A percentile compares a stretch with the other conserved stretches of the same genome.
These are phyloP conservation scores for Raffaelea ambrosiae DNA, from an alignment of 2,329 filamentous ascomycete genomes.

Conservation along the genomic window DNA sequence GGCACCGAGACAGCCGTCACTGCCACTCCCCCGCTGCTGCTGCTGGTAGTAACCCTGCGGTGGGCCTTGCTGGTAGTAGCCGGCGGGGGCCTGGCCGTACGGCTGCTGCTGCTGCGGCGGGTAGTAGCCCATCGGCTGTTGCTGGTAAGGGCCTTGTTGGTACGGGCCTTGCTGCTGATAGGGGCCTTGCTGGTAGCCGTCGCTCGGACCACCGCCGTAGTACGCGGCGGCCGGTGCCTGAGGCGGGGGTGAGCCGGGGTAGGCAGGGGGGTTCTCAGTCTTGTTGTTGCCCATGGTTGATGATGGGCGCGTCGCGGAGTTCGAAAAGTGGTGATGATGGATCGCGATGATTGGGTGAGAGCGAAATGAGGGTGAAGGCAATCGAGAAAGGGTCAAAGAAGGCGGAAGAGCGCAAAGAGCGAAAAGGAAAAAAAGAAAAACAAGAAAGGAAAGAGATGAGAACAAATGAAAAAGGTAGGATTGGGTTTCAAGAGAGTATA, in stretches of 20 bases:
- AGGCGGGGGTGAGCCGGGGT: slow-evolving; percentile 25
- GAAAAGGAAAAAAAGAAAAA: not conserved
- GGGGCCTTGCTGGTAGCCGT: slow-evolving; percentile 18
- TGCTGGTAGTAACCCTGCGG: slow-evolving; percentile 22
- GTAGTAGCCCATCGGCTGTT: slow-evolving; percentile 35
- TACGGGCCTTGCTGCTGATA: slow-evolving; percentile 30
- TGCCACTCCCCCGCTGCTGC: slow-evolving; percentile 11
- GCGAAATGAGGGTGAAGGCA: not conserved
- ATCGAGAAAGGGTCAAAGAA: not conserved
- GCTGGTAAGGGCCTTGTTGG: slow-evolving; percentile 28
- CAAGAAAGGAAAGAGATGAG: not conserved
- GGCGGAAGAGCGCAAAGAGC: not conserved
- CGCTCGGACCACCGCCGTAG: slow-evolving; percentile 6
- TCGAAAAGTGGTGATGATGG: not conserved
- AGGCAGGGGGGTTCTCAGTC: slow-evolving; percentile 38
- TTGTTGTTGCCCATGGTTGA: slow-evolving; percentile 21
- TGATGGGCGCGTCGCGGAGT: slow-evolving; percentile 20
- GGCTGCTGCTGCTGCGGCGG: slow-evolving; percentile 26
- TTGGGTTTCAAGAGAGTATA: too few species aligned
- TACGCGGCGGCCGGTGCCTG: slow-evolving; percentile 18
- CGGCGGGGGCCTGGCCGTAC: slow-evolving; percentile 23
- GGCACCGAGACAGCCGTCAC: slow-evolving; percentile 29
- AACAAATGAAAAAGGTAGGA: not conserved
- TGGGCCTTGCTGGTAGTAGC: slow-evolving; percentile 21
- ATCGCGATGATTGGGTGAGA: not conserved